Evolutionary conservation across 2,329 filamentous ascomycete genomes (phyloP), one percentile per base, ranked within the genome.

Genomic region (Nannizziopsis arthrosporioides): DNA sequence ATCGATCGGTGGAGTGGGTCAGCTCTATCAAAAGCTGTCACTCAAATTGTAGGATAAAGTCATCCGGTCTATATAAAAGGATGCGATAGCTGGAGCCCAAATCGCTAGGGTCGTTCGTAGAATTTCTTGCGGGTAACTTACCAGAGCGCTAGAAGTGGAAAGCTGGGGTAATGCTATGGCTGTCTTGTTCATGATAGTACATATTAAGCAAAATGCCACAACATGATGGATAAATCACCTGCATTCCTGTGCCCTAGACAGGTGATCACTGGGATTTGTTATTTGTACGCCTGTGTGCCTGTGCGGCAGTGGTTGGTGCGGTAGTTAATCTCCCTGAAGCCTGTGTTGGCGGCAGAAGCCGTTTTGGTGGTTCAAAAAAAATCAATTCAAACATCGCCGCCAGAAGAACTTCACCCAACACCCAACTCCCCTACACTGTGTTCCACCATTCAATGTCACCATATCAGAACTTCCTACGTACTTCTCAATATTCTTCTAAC

Each of bases 1-100:
- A 74, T 87, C 8, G 67, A 68, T 49, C 69, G 65, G 18, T 92
- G 85, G 85, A 84, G 81, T 57, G 73, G 73, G 56, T 68, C 72
- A 0, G 71, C 73, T 34, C 52, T 66, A 42, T 55, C 60, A 49
- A 57, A 60, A 40, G 56, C 53, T 42, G 53, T 64, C 37, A 55
- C 57, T 44, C 50, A 54, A 40, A 59, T 61, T 44, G 55, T 55
- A 34, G 53, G 15, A 27, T 45, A 46, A 19, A 39, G 10, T 14
- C 11, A 4, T 37, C 6, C n/a, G n/a, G n/a, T n/a, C n/a, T 3
- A 42, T 36, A 19, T 27, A 6, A n/a, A 35, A 36, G 14, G 35
- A n/a, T 6, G 32, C 15, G 14, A 34, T 15, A 19, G 31, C 19
- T 30, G 6, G 5, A 5, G 27, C 34, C 11, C 34, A 5, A 36